A percentile compares a stretch with the other conserved stretches of the same genome.
Conservation (phyloP, 805 yeast genomes). For the Pichia californica region DNA sequence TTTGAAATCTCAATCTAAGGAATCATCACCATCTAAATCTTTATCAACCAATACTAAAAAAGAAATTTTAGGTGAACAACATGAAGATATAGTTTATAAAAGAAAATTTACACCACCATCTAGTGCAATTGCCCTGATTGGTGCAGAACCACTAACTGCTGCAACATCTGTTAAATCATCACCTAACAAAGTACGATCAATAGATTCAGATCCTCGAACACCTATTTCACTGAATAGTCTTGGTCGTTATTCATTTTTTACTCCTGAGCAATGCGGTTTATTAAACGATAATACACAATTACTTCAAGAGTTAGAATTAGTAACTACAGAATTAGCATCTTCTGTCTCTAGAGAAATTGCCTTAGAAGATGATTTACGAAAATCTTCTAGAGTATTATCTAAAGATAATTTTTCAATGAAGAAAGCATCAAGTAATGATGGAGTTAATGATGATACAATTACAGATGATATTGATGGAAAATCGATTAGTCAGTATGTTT, state of each 20-base stretch:
- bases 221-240: constrained; percentile 11
- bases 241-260: constrained; percentile 24
- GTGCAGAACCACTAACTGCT: not conserved
- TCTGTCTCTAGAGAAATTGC: constrained; percentile 65
- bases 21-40: constrained; percentile 1
- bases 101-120: not conserved
- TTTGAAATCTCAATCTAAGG: not conserved
- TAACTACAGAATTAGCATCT: constrained; percentile 66
- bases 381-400: not conserved
- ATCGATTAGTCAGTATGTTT: constrained; percentile 30
- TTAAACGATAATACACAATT: constrained; percentile 54
- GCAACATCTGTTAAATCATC: not conserved
- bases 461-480: constrained; percentile 1
- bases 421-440: not conserved
- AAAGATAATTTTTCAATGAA: not conserved
- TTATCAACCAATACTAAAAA: not conserved
- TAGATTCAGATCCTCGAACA: constrained; percentile 4
- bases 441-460: not conserved
- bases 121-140: not conserved
- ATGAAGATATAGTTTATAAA: not conserved
- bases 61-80: not conserved
- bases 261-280: constrained; percentile 56
- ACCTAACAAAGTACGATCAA: not conserved
- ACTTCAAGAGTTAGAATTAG: constrained; percentile 57
- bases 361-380: constrained; percentile 35